Evolutionary conservation across 2,329 filamentous ascomycete species (phyloP).

Genomic region (Ambrosiella beaveri): DNA sequence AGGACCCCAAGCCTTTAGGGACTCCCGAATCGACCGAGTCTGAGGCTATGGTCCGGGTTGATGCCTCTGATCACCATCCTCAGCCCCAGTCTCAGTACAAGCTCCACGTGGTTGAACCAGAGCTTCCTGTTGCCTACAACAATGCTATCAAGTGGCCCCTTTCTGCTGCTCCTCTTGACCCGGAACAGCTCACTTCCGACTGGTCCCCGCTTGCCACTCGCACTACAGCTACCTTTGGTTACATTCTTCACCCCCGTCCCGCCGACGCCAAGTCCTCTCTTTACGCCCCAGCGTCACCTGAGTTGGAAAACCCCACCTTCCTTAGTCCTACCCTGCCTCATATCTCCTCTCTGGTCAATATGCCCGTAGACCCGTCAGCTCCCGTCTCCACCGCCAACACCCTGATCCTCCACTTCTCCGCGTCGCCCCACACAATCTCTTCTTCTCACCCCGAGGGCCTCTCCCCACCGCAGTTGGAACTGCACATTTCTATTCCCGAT

Average conservation of each 20-base stretch:
- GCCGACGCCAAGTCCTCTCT: neutral
- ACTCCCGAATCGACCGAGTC: neutral
- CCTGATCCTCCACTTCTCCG: slow-evolving; percentile 7
- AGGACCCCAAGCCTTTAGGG: too few relatives aligned
- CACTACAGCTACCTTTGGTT: slow-evolving; percentile 32
- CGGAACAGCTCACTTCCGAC: neutral
- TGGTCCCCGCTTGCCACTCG: slow-evolving; percentile 11
- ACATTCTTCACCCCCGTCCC: slow-evolving; percentile 26
- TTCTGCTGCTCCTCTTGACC: neutral
- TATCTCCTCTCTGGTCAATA: slow-evolving; percentile 25
- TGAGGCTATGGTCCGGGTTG: neutral
- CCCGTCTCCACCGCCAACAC: neutral
- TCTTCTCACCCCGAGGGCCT: slow-evolving; percentile 11
- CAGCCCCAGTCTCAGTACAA: too few relatives aligned
- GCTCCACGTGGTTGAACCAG: neutral
- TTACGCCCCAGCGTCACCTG: neutral
- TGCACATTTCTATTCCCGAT: slow-evolving; percentile 12
- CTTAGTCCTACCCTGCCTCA: slow-evolving; percentile 32
- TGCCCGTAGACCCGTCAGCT: slow-evolving; percentile 21
- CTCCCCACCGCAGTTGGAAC: slow-evolving; percentile 13
- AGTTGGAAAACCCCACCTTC: slow-evolving; percentile 15
- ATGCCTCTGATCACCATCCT: too few relatives aligned
- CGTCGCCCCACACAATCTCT: slow-evolving; percentile 11
- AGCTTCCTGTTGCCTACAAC: slow-evolving; percentile 1
- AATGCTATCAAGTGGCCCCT: slow-evolving; percentile 11